Evolutionary conservation across 2,329 filamentous ascomycete genomes (phyloP).

Genomic region (Annulohypoxylon truncatum): DNA sequence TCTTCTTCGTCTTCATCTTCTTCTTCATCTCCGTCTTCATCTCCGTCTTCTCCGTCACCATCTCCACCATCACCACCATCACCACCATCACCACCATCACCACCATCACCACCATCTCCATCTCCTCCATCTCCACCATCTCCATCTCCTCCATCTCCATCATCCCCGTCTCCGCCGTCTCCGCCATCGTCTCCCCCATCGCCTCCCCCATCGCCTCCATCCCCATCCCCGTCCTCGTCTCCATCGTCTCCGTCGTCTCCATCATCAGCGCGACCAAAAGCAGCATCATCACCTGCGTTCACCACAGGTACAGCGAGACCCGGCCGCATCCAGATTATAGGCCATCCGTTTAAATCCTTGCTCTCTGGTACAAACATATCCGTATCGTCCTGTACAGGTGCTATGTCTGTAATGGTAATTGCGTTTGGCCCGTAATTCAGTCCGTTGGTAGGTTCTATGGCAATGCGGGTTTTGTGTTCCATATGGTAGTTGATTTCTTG

Average conservation of each 20-base stretch:
- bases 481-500: slow-evolving; percentile 26
- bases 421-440: neutral
- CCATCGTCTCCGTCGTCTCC: neutral
- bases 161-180: neutral
- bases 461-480: slow-evolving; percentile 27
- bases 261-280: neutral
- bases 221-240: neutral
- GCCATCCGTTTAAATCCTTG: neutral
- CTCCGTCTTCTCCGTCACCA: neutral
- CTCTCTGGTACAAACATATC: neutral
- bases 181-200: neutral
- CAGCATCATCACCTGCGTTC: neutral
- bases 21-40: neutral
- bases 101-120: neutral
- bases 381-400: neutral
- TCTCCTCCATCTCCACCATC: neutral
- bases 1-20: neutral
- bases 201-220: neutral
- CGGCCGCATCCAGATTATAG: neutral
- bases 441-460: slow-evolving; percentile 37
- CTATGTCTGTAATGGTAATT: neutral
- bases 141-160: neutral
- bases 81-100: neutral
- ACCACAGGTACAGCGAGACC: neutral
- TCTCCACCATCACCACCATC: neutral